Percentiles rank a stretch among this genome's conserved stretches.
These are phyloP conservation scores for Alternaria sp. DNA, from an alignment of 2,329 filamentous ascomycete species.

Conservation along the genomic window DNA sequence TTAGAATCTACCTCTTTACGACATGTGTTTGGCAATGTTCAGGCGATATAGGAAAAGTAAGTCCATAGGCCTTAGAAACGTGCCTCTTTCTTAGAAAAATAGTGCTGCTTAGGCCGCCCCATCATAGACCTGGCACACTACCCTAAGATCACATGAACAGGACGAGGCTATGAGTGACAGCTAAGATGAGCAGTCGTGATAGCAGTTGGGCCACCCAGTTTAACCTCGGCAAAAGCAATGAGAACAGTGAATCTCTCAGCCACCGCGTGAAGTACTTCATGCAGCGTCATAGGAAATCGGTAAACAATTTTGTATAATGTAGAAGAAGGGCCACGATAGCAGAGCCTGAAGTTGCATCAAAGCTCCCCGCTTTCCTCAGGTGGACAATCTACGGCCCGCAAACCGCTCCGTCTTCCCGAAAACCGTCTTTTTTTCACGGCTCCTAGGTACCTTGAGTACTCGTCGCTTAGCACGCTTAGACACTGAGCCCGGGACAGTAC, in stretches of 20 bases:
- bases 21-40: neutral
- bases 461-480: constrained; percentile 4
- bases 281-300: neutral
- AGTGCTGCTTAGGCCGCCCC: neutral
- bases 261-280: constrained; percentile 1
- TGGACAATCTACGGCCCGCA: constrained; percentile 12
- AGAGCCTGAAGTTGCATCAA: neutral
- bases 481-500: neutral
- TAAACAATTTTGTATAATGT: too few species aligned
- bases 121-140: neutral
- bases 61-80: neutral
- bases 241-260: neutral
- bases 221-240: constrained; percentile 15
- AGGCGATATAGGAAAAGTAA: neutral
- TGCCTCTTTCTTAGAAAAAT: neutral
- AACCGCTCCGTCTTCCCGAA: constrained; percentile 21
- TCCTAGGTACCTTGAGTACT: neutral
- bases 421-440: neutral
- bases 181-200: neutral
- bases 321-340: neutral
- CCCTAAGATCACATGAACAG: neutral
- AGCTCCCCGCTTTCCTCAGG: neutral
- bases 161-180: neutral
- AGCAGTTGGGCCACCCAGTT: constrained; percentile 1
- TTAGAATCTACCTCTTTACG: neutral